Base-by-base conservation (phyloP, 1,284 basidiomycete species). In the Sporisorium sorghi region DNA sequence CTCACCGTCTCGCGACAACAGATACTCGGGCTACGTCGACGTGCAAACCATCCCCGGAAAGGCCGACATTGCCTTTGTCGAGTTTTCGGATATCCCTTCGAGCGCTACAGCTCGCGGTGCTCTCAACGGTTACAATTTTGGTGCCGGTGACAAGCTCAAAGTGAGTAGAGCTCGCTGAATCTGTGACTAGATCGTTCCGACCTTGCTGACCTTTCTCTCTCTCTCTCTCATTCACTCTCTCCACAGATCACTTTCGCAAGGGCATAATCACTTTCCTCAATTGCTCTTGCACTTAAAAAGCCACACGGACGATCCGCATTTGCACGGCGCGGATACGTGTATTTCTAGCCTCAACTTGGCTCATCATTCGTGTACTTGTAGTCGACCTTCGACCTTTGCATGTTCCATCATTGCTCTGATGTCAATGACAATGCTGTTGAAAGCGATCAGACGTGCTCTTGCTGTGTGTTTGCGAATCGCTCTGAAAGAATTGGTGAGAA, bases 11-110 rank as follows among this genome's bases (percentile, higher is more conserved):
- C 44, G 15, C n/a, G 17, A 28, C 39, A 30, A 53, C 64, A 75
- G 73, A n/a, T 74, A 74, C 50, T 53, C 78, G 24, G 77, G 77
- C 55, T 70, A 82, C 44, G 47, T 65, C 54, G 79, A 83, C 37
- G 79, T 84, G 14, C 76, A 82, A 26, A 78, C 75, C 26, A 80
- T 84, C 46, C 83, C 83, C 0, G 82, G 82, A n/a, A 77, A 79
- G 40, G 65, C 74, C 9, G 71, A 77, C 35, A 82, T 84, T 48
- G 83, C 83, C 7, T 84, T 84, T 57, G 80, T 81, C 53, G 83
- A 84, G 63, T 84, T 76, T 46, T 48, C 59, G 15, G 79, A 83
- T 35, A 76, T 81, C 30, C 70, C 76, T 1, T 73, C 71, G 26
- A 73, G 75, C 48, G 75, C 69, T 8, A 69, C 73, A 5, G 83